Evolutionary conservation across 2,329 filamentous ascomycete species (phyloP).

Genomic region (Aspergillus uvarum): DNA sequence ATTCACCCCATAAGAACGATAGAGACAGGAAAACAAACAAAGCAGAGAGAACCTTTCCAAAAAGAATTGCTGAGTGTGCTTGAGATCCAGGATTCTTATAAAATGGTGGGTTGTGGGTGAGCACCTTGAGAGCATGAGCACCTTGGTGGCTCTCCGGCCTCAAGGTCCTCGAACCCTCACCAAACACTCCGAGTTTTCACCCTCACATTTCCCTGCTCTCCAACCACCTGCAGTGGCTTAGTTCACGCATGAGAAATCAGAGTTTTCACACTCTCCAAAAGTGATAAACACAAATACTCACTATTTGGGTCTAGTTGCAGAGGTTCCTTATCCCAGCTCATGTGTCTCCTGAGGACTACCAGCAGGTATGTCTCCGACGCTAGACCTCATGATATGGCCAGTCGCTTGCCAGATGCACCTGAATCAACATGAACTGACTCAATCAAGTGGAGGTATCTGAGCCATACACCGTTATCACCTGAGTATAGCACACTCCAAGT

Average conservation of each 20-base stretch:
- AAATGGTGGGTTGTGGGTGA: neutral
- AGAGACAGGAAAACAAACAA: neutral
- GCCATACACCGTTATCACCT: too few relatives aligned
- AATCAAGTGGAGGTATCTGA: too few relatives aligned
- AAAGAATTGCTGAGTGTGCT: neutral
- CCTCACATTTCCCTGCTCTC: neutral
- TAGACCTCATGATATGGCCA: neutral
- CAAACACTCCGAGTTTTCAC: neutral
- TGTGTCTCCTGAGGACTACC: neutral
- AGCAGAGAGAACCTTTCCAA: neutral
- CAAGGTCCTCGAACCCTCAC: constrained; percentile 1
- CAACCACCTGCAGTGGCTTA: neutral
- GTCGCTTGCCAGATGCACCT: neutral
- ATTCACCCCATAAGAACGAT: neutral
- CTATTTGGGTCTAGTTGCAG: neutral
- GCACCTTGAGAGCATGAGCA: constrained; percentile 13
- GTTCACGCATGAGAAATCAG: neutral
- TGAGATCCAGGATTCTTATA: constrained; percentile 1
- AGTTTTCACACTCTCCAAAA: neutral
- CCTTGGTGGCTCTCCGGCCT: constrained; percentile 11
- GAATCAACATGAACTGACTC: too few relatives aligned
- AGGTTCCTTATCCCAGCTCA: neutral
- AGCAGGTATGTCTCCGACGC: neutral
- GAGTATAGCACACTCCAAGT: too few relatives aligned
- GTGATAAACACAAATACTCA: neutral